These are phyloP conservation scores for Aegle marmelos DNA, from an alignment of 345 rosid species.

Conservation along the genomic window DNA sequence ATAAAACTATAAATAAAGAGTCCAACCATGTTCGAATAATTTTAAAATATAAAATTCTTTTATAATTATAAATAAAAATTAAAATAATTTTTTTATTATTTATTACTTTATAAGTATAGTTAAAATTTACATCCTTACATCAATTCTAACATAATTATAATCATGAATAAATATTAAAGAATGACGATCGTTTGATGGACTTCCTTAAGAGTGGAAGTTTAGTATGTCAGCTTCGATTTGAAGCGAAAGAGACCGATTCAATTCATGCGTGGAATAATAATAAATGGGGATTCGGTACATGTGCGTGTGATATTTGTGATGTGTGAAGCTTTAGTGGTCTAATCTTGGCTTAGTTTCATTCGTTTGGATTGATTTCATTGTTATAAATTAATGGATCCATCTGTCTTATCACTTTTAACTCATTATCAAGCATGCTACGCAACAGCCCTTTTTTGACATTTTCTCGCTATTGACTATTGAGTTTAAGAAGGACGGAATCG, in stretches of 20 bases:
- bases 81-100: no score
- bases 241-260: background rate
- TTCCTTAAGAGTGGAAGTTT: background rate
- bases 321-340: background rate
- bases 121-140: no score
- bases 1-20: no score
- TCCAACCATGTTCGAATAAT: no score
- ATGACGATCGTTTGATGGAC: background rate
- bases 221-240: background rate
- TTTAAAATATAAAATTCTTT: no score
- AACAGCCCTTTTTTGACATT: background rate
- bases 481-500: no score
- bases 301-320: background rate
- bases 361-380: background rate
- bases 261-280: background rate
- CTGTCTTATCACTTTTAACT: background rate
- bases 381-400: background rate
- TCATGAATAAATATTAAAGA: no score
- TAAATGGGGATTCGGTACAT: background rate
- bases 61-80: no score
- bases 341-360: background rate
- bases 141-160: no score
- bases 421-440: background rate
- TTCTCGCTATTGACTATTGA: background rate
- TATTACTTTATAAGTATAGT: no score